Conservation (phyloP, 1,284 basidiomycete species). For the Puccinia triticina region DNA sequence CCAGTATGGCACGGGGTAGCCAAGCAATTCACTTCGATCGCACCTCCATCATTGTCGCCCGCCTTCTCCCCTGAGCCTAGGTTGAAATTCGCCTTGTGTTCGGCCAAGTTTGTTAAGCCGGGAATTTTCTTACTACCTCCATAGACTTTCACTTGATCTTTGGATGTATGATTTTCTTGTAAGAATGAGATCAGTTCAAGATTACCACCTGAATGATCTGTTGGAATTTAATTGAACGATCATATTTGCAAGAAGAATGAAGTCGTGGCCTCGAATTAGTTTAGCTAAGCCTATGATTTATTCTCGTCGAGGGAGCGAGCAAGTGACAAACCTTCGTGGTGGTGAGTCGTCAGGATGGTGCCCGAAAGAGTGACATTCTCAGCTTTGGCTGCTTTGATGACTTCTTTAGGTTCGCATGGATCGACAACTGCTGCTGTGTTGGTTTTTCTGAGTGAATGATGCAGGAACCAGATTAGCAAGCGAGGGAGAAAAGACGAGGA, state of each 20-base stretch:
- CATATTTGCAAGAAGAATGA: constrained; percentile 72
- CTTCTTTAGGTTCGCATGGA: constrained; percentile 78
- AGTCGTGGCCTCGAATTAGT: constrained; percentile 21
- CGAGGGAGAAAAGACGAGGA: neutral
- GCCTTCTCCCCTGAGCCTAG: constrained; percentile 64
- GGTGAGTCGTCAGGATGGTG: constrained; percentile 59
- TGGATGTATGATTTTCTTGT: constrained; percentile 64
- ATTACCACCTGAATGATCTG: constrained; percentile 87
- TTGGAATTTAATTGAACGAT: constrained; percentile 63
- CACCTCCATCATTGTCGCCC: constrained; percentile 65
- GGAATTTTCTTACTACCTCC: constrained; percentile 77
- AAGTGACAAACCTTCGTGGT: constrained; percentile 39
- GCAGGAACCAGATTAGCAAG: neutral
- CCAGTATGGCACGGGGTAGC: constrained; percentile 95
- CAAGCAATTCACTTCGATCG: constrained; percentile 66
- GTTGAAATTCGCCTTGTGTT: constrained; percentile 75
- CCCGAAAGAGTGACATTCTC: constrained; percentile 68
- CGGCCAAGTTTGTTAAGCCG: constrained; percentile 73
- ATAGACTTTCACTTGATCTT: constrained; percentile 69
- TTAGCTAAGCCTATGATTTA: neutral
- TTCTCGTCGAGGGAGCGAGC: neutral
- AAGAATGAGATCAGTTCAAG: constrained; percentile 63
- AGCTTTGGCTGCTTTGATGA: constrained; percentile 70
- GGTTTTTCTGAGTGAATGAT: constrained; percentile 53
- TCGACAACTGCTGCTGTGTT: constrained; percentile 74